Evolutionary conservation across 176 grass and related monocot species (phyloP).

Genomic region (Poa annua): DNA sequence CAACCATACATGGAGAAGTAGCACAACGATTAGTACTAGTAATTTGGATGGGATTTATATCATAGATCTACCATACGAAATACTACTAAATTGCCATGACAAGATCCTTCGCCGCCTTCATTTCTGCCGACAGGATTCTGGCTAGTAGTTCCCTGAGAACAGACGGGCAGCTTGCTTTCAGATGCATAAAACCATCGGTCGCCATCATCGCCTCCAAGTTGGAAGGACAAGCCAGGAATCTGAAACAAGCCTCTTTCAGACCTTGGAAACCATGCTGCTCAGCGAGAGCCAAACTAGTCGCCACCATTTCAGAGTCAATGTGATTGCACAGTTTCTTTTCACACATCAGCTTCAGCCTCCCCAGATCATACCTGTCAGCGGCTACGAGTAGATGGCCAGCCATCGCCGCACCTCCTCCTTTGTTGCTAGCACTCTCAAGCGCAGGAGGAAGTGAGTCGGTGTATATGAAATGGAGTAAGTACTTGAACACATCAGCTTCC

Average conservation of each 20-base stretch:
- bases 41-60: not conserved
- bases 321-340: not conserved
- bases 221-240: not conserved
- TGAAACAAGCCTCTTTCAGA: conserved; percentile 10
- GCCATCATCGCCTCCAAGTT: not conserved
- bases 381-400: not conserved
- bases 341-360: not conserved
- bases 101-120: not conserved
- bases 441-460: not conserved
- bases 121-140: not conserved
- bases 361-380: not conserved
- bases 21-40: not conserved
- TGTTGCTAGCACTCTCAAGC: not conserved
- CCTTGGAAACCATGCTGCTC: conserved; percentile 1
- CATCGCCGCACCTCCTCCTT: not conserved
- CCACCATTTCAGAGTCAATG: not conserved
- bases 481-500: conserved; percentile 16
- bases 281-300: not conserved
- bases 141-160: not conserved
- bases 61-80: not conserved
- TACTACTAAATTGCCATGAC: not conserved
- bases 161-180: not conserved
- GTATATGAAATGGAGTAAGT: conserved; percentile 3
- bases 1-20: not conserved
- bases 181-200: not conserved